Evolutionary conservation across 306 rosid genomes (phyloP).

Genomic region (Pterocarpus macrocarpus): DNA sequence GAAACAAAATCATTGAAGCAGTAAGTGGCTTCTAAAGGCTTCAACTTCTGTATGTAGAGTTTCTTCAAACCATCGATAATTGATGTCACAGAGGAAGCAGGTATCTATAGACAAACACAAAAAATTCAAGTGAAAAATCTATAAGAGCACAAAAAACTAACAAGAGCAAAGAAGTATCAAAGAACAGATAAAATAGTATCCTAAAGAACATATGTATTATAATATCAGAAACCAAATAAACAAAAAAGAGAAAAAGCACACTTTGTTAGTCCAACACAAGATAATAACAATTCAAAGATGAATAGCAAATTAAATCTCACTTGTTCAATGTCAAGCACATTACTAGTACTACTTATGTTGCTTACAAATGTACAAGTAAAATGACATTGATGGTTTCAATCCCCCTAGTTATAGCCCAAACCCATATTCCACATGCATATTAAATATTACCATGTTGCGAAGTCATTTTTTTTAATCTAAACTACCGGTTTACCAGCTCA

Average conservation of each 20-base stretch:
- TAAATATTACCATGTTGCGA: too few species aligned
- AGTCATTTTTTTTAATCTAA: too few species aligned
- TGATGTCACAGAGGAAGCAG: slow-evolving; percentile 88
- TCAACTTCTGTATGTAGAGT: slow-evolving; percentile 89
- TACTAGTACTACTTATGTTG: neutral
- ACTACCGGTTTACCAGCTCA: too few species aligned
- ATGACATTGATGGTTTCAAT: neutral
- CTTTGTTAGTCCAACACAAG: neutral
- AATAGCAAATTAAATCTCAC: neutral
- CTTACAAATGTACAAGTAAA: neutral
- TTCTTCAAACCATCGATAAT: slow-evolving; percentile 86
- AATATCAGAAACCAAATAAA: slow-evolving; percentile 1
- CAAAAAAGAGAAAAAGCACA: neutral
- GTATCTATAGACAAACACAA: slow-evolving; percentile 54
- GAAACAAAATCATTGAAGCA: slow-evolving; percentile 86
- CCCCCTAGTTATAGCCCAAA: neutral
- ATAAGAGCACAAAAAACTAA: neutral
- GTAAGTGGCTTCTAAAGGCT: slow-evolving; percentile 87
- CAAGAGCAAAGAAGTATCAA: too few species aligned
- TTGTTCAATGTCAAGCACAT: neutral
- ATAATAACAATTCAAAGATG: neutral
- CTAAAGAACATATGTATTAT: neutral
- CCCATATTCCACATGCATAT: too few species aligned
- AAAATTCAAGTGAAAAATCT: slow-evolving; percentile 17
- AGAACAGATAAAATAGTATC: neutral